phyloP scores from a whole-genome alignment of 2,329 filamentous ascomycete genomes.

The Ceratocystis papillata region DNA sequence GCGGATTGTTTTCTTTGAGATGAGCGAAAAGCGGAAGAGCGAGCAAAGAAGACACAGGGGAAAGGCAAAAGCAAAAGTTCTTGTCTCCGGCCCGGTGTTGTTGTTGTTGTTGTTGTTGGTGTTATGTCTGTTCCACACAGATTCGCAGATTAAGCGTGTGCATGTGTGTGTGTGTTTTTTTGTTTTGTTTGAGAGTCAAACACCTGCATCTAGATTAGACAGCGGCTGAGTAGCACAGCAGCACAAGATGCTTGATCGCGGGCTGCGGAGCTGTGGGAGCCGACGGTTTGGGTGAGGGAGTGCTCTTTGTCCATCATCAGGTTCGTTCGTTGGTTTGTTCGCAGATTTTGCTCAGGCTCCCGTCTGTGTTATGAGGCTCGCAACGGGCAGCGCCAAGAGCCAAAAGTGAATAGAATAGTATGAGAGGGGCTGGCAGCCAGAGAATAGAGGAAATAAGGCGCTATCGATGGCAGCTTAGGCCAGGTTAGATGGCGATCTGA shows the following conservation, averaged over 20 bases:
- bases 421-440: background rate
- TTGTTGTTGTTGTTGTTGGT: background rate
- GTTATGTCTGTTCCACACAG: background rate
- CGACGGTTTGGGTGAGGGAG: too few species aligned
- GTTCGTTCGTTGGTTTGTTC: too few species aligned
- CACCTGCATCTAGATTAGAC: background rate
- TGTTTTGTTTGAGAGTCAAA: background rate
- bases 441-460: background rate
- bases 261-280: too few species aligned
- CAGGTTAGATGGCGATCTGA: slow-evolving; percentile 5
- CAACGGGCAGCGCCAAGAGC: background rate
- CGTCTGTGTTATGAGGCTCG: background rate
- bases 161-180: background rate
- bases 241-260: background rate
- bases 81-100: too few species aligned
- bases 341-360: too few species aligned
- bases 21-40: slow-evolving; percentile 8
- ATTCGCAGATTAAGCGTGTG: background rate
- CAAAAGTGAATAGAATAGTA: background rate
- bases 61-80: background rate
- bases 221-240: background rate
- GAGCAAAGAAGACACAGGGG: slow-evolving; percentile 10
- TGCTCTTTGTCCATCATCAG: too few species aligned
- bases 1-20: too few species aligned
- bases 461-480: background rate